phyloP scores from a whole-genome alignment of 441 rosid genomes.

The Adansonia grandidieri region DNA sequence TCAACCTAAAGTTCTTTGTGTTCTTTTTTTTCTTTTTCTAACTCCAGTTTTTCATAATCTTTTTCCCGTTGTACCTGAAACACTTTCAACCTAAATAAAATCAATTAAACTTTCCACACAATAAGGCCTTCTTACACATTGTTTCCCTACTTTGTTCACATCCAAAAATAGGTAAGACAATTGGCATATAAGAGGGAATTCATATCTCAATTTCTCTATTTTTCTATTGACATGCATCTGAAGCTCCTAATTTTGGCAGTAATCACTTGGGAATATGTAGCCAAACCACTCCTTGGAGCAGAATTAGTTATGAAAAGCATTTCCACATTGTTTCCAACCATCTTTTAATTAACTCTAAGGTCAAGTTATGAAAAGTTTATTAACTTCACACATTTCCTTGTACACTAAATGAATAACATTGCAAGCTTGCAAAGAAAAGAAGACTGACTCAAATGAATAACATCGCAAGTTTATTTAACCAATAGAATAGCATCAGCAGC shows the following conservation, averaged over 20 bases:
- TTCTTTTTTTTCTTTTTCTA: neutral
- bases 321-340: conserved; percentile 7
- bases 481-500: neutral
- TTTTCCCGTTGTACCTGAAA: neutral
- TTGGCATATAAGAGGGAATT: neutral
- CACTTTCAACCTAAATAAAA: conserved; percentile 1
- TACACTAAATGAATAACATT: neutral
- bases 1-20: neutral
- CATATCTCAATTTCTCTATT: neutral
- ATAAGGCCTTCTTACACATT: conserved; percentile 4
- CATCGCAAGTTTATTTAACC: neutral
- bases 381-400: neutral
- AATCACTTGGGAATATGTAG: neutral
- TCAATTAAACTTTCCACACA: conserved; percentile 1
- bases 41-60: neutral
- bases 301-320: neutral
- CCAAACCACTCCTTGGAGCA: conserved; percentile 11
- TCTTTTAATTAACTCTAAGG: neutral
- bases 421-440: neutral
- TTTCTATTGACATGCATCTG: neutral
- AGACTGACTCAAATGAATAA: neutral
- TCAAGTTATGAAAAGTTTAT: neutral
- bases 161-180: neutral
- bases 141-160: conserved; percentile 2
- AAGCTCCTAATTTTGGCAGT: neutral